Percentiles rank a stretch among this genome's conserved stretches.
These are phyloP conservation scores for Dictyophora rubrovolvata DNA, from an alignment of 768 basidiomycete species.

Conservation along the genomic window DNA sequence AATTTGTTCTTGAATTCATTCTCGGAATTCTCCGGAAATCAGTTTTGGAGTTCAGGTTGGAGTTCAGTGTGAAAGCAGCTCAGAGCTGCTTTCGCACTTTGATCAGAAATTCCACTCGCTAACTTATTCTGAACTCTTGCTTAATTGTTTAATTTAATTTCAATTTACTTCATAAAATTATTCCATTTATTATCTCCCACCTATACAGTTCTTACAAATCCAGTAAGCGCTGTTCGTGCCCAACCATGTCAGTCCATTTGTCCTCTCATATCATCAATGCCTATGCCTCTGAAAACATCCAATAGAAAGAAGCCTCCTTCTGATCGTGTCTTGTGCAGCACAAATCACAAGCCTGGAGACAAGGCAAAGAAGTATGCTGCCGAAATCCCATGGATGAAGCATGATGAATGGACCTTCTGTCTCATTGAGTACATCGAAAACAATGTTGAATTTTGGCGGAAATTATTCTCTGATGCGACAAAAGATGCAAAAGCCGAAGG, in stretches of 20 bases:
- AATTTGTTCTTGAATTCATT: too few relatives aligned
- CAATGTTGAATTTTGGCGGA: background rate
- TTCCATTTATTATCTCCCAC: background rate
- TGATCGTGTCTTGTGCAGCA: background rate
- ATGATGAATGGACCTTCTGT: background rate
- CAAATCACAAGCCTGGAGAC: background rate
- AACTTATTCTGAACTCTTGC: background rate
- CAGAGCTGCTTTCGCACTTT: background rate
- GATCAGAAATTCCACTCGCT: background rate
- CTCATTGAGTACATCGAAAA: background rate
- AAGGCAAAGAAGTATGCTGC: background rate
- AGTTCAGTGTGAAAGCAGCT: too few relatives aligned
- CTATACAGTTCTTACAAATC: background rate
- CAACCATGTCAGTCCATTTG: background rate
- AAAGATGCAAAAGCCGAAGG: slow-evolving; percentile 17
- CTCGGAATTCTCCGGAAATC: too few relatives aligned
- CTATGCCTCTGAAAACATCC: background rate
- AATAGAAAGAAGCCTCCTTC: background rate
- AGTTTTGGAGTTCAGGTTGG: too few relatives aligned
- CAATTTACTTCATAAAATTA: background rate
- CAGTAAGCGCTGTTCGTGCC: background rate
- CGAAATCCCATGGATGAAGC: background rate
- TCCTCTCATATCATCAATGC: background rate
- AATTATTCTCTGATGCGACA: slow-evolving; percentile 22
- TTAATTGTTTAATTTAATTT: background rate